Evolutionary conservation across 306 rosid species (phyloP).

Genomic region (Echinosophora koreensis): DNA sequence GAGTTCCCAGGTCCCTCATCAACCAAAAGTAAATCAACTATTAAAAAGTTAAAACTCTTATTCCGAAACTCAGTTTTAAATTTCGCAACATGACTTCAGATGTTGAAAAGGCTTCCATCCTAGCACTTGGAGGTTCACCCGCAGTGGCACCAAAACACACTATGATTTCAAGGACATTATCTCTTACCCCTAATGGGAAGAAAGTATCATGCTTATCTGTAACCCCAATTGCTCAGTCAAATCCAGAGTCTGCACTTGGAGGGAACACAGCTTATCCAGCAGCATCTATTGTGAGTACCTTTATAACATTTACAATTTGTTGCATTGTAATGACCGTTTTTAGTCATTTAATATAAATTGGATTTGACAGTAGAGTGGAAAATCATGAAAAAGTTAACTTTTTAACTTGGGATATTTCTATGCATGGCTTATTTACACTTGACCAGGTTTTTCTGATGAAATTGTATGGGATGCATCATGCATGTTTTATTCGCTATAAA

Average conservation of each 20-base stretch:
- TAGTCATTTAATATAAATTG: not conserved
- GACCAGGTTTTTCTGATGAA: not conserved
- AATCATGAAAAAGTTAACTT: not conserved
- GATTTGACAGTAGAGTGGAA: not conserved
- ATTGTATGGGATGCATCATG: not conserved
- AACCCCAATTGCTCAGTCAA: constrained; percentile 59
- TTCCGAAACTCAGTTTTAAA: constrained; percentile 62
- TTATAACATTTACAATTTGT: not conserved
- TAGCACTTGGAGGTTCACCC: constrained; percentile 50
- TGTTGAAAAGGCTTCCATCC: constrained; percentile 57
- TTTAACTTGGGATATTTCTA: not conserved
- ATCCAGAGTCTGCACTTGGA: constrained; percentile 60
- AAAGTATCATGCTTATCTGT: constrained; percentile 56
- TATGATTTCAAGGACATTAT: constrained; percentile 54
- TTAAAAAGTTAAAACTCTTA: constrained; percentile 41
- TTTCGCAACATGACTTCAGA: constrained; percentile 49
- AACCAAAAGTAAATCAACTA: constrained; percentile 51
- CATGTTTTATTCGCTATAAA: not conserved
- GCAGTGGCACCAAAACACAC: constrained; percentile 47
- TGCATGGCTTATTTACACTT: not conserved
- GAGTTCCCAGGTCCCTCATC: constrained; percentile 52
- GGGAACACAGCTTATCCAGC: constrained; percentile 35
- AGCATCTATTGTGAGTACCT: constrained; percentile 44
- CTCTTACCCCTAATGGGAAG: constrained; percentile 55
- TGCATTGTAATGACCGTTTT: not conserved